These are phyloP conservation scores for Rhododendron molle DNA, from an alignment of 148 eudicot species.

Conservation along the genomic window DNA sequence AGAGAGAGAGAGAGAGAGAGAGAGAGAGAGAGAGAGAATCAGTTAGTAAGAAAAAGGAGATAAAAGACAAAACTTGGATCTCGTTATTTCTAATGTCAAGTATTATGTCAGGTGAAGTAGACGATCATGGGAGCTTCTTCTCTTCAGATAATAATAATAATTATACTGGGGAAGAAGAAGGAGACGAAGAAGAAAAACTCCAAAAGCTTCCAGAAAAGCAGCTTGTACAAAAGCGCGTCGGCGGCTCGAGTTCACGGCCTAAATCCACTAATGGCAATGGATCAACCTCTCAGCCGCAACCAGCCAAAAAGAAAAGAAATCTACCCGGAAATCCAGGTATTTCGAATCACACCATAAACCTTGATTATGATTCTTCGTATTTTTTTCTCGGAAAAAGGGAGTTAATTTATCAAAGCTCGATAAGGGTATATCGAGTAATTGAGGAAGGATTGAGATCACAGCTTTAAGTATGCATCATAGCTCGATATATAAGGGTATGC, in stretches of 20 bases:
- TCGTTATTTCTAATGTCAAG: neutral
- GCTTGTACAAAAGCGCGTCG: constrained; percentile 1
- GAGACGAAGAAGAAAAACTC: constrained; percentile 21
- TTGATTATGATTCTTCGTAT: neutral
- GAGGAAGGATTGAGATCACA: no score
- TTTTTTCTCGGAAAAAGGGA: no score
- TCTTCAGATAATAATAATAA: constrained; percentile 28
- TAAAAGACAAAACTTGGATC: neutral
- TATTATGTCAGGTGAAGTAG: constrained; percentile 45
- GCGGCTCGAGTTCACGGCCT: constrained; percentile 7
- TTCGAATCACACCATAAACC: neutral
- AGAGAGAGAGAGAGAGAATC: neutral
- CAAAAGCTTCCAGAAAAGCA: constrained; percentile 19
- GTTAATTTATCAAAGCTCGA: neutral
- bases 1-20: neutral
- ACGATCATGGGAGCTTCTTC: constrained; percentile 45
- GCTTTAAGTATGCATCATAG: no score
- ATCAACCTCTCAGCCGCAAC: constrained; percentile 25
- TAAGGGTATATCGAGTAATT: neutral
- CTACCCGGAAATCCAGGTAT: constrained; percentile 63
- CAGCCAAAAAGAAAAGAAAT: constrained; percentile 46
- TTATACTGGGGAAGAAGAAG: neutral
- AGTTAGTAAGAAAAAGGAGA: neutral
- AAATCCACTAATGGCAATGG: constrained; percentile 21
- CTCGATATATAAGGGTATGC: no score